A percentile compares a stretch with the other conserved stretches of the same genome.
Evolutionary conservation across 2,329 filamentous ascomycete genomes (phyloP).

Genomic region (Trichoderma semiorbis): DNA sequence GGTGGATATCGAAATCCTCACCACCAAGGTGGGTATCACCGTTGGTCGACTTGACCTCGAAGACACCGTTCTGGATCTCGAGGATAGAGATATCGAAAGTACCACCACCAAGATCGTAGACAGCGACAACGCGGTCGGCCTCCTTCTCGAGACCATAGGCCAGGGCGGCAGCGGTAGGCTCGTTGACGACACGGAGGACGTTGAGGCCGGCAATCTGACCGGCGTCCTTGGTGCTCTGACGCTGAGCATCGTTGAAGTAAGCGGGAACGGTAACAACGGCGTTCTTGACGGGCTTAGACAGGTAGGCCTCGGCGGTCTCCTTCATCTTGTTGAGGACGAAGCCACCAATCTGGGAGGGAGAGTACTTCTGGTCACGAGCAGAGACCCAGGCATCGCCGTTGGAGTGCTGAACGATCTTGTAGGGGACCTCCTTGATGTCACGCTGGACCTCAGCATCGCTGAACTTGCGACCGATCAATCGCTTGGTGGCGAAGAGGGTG

Average conservation of each 20-base stretch:
- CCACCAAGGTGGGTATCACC: constrained; percentile 98
- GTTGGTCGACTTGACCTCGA: constrained; percentile 99
- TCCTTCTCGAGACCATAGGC: constrained; percentile 97
- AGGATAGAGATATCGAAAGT: constrained; percentile 99
- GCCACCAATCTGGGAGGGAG: constrained; percentile 95
- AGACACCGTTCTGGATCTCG: constrained; percentile 95
- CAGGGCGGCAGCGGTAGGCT: constrained; percentile 92
- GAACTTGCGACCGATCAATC: constrained; percentile 97
- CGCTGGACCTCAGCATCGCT: constrained; percentile 90
- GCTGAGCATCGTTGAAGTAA: constrained; percentile 98
- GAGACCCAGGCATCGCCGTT: constrained; percentile 97
- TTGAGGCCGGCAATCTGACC: constrained; percentile 95
- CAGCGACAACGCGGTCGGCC: constrained; percentile 81
- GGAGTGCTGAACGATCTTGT: constrained; percentile 96
- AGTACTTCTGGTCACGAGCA: constrained; percentile 92
- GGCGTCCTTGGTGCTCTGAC: constrained; percentile 96
- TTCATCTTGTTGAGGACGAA: constrained; percentile 99
- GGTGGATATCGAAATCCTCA: constrained; percentile 94
- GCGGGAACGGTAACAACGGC: constrained; percentile 95
- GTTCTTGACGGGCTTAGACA: constrained; percentile 88
- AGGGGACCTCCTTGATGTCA: constrained; percentile 95
- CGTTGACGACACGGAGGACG: constrained; percentile 95
- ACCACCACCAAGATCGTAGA: constrained; percentile 97
- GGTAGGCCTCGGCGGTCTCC: constrained; percentile 93
- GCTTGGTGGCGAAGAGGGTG: constrained; percentile 97